Conservation (phyloP, 2,329 filamentous ascomycete genomes). For the Camptophora hylomeconis region DNA sequence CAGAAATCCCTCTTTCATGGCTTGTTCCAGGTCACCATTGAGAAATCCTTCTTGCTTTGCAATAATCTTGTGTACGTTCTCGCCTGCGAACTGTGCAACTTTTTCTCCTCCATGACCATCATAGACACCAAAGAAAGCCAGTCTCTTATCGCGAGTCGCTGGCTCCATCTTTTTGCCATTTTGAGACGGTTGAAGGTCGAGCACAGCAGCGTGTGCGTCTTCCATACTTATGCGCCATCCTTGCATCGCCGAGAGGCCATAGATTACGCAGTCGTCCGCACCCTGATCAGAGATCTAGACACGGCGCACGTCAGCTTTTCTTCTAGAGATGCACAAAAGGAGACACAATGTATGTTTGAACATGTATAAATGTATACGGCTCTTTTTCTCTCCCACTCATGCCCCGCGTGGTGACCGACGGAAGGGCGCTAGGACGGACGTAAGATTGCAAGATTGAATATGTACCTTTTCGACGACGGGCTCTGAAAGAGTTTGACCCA, state of each 20-base stretch:
- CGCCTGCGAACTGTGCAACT: constrained; percentile 83
- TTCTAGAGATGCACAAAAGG: not conserved
- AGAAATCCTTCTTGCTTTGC: constrained; percentile 91
- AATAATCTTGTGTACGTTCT: constrained; percentile 87
- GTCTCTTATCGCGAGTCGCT: constrained; percentile 54
- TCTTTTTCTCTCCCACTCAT: too few relatives aligned
- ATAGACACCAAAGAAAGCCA: constrained; percentile 96
- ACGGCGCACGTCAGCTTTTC: constrained; percentile 2
- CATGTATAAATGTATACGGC: too few relatives aligned
- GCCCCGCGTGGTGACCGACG: too few relatives aligned
- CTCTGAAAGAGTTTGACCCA: constrained; percentile 99
- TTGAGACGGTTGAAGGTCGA: constrained; percentile 63
- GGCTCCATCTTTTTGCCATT: constrained; percentile 40
- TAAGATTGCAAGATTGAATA: not conserved
- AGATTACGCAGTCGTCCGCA: constrained; percentile 84
- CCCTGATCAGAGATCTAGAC: constrained; percentile 71
- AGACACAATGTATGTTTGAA: too few relatives aligned
- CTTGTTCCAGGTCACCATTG: constrained; percentile 82
- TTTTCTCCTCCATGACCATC: constrained; percentile 96
- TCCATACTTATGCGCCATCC: constrained; percentile 99
- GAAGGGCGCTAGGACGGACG: too few relatives aligned
- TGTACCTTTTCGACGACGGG: constrained; percentile 97
- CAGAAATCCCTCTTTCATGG: constrained; percentile 91
- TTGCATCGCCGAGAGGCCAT: constrained; percentile 96
- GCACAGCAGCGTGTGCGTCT: constrained; percentile 79